Percentiles rank a stretch among this genome's conserved stretches.
These are phyloP conservation scores for Marasmius oreades DNA, from an alignment of 1,284 basidiomycete genomes.

Conservation along the genomic window DNA sequence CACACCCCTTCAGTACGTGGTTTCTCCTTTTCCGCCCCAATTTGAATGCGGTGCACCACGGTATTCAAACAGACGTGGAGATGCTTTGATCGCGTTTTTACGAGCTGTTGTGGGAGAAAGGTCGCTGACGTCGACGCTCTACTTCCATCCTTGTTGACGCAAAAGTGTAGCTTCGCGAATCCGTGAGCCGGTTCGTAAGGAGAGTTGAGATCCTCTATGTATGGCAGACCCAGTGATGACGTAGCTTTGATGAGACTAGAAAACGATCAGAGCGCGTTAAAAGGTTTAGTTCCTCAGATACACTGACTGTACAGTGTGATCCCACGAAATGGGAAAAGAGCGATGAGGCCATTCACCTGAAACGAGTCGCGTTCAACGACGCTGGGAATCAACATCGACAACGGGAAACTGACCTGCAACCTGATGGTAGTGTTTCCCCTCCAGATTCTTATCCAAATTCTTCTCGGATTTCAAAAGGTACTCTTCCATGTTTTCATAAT, in stretches of 20 bases:
- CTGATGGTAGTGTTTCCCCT: background rate
- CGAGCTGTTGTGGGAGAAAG: conserved; percentile 20
- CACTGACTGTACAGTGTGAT: background rate
- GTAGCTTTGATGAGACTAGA: conserved; percentile 10
- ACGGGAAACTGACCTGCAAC: background rate
- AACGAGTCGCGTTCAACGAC: background rate
- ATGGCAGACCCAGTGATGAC: conserved; percentile 16
- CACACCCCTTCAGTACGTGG: background rate
- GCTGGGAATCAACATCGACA: background rate
- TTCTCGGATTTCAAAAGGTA: conserved; percentile 29
- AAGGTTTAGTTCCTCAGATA: background rate
- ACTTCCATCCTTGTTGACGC: conserved; percentile 17
- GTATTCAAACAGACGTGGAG: conserved; percentile 20
- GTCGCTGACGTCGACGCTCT: conserved; percentile 17
- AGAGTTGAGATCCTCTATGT: conserved; percentile 15
- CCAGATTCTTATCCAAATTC: background rate
- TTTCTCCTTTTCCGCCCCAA: background rate
- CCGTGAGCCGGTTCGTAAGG: conserved; percentile 14
- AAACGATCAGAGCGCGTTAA: background rate
- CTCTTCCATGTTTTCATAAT: conserved; percentile 24
- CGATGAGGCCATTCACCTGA: conserved; percentile 1
- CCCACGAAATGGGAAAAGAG: background rate
- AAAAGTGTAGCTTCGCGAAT: conserved; percentile 15
- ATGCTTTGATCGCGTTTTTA: conserved; percentile 7
- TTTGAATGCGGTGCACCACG: background rate